Evolutionary conservation across 257 asterid species (phyloP).

Genomic region (Echites panduratus): DNA sequence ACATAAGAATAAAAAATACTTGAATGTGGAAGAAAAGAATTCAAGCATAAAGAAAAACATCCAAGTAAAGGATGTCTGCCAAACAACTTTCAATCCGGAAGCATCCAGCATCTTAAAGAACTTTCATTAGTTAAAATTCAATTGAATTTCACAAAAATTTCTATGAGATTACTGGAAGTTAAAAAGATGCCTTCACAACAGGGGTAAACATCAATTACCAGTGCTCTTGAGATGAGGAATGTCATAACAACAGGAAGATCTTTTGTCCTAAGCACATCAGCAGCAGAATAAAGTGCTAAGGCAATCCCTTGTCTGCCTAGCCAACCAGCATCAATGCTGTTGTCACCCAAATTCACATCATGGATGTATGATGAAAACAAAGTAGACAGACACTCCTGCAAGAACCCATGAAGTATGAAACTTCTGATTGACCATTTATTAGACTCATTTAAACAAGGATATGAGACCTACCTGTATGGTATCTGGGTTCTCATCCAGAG

Average conservation of each 20-base stretch:
- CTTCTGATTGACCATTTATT: constrained; percentile 9
- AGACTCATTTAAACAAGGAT: constrained; percentile 12
- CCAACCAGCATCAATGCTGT: constrained; percentile 71
- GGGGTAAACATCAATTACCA: constrained; percentile 46
- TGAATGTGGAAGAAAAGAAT: neutral
- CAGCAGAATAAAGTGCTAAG: constrained; percentile 67
- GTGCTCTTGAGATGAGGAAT: constrained; percentile 89
- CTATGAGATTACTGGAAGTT: neutral
- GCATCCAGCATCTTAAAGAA: constrained; percentile 1
- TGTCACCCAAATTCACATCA: constrained; percentile 57
- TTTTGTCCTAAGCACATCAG: constrained; percentile 90
- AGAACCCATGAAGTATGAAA: constrained; percentile 21
- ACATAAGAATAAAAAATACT: neutral
- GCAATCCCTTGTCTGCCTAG: constrained; percentile 96
- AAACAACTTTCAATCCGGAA: neutral
- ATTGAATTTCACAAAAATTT: neutral
- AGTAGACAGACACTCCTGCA: constrained; percentile 84
- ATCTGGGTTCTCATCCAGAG: constrained; percentile 95
- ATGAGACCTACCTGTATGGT: constrained; percentile 60
- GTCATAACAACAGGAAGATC: constrained; percentile 99
- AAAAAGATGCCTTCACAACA: neutral
- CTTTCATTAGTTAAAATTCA: neutral
- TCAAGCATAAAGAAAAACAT: too few relatives aligned
- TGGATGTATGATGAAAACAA: constrained; percentile 81
- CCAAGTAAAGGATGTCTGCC: neutral